Percentiles rank a stretch among this genome's conserved stretches.
Evolutionary conservation across 495 filamentous ascomycete genomes (phyloP).

Genomic region (Hypoxylon lienhwacheense): DNA sequence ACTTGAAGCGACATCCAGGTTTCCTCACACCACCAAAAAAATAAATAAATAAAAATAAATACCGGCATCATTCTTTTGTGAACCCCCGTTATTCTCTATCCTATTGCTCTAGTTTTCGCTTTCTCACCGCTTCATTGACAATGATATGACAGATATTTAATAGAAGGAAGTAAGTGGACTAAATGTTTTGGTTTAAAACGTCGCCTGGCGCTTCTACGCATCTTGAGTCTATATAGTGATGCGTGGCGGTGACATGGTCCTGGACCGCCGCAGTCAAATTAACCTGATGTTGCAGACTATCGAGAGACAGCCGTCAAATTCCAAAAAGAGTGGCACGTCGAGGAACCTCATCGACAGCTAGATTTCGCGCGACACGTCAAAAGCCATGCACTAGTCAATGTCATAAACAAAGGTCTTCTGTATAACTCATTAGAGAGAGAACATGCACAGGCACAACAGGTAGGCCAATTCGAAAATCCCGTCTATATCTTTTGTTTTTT

Average conservation of each 20-base stretch:
- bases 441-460: slow-evolving; percentile 59
- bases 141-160: slow-evolving; percentile 69
- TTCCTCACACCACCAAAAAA: slow-evolving; percentile 43
- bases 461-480: slow-evolving; percentile 43
- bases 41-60: too few species aligned
- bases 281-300: slow-evolving; percentile 54
- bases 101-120: too few species aligned
- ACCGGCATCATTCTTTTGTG: slow-evolving; percentile 7
- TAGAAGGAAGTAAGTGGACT: slow-evolving; percentile 78
- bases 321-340: slow-evolving; percentile 76
- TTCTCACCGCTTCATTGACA: slow-evolving; percentile 42
- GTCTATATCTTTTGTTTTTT: slow-evolving; percentile 6
- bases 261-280: slow-evolving; percentile 35
- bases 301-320: slow-evolving; percentile 76
- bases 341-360: slow-evolving; percentile 68
- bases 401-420: slow-evolving; percentile 76
- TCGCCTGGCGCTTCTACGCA: slow-evolving; percentile 5
- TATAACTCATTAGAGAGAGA: slow-evolving; percentile 67
- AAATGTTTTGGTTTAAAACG: too few species aligned
- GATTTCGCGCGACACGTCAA: slow-evolving; percentile 76
- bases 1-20: slow-evolving; percentile 33
- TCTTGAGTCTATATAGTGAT: slow-evolving; percentile 11
- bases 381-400: slow-evolving; percentile 70
- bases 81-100: slow-evolving; percentile 10
- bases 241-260: slow-evolving; percentile 25